Evolutionary conservation across 106 monocot genomes (phyloP).

Genomic region (Chionographis japonica): DNA sequence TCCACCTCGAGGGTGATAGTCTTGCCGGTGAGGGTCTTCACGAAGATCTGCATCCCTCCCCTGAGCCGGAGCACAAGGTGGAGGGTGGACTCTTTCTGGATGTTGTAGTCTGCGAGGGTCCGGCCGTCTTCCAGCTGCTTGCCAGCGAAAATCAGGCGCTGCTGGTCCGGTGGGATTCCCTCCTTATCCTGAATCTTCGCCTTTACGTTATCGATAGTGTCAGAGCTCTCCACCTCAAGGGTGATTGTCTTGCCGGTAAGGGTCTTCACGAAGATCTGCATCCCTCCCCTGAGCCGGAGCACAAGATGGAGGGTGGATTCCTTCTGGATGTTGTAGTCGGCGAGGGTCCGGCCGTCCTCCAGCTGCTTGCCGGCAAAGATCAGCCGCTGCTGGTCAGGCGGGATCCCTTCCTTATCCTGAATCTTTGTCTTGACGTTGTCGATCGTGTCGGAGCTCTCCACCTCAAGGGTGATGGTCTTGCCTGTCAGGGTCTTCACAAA

Average conservation of each 20-base stretch:
- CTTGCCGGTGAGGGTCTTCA: too few relatives aligned
- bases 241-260: slow-evolving; percentile 84
- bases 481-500: slow-evolving; percentile 49
- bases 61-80: slow-evolving; percentile 23
- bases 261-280: slow-evolving; percentile 88
- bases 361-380: slow-evolving; percentile 47
- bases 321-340: slow-evolving; percentile 74
- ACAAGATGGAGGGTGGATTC: slow-evolving; percentile 69
- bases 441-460: slow-evolving; percentile 30
- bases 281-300: slow-evolving; percentile 58
- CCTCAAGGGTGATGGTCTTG: slow-evolving; percentile 43
- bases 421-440: slow-evolving; percentile 48
- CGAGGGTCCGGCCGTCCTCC: slow-evolving; percentile 67
- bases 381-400: slow-evolving; percentile 41
- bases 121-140: slow-evolving; percentile 89
- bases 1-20: too few relatives aligned
- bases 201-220: slow-evolving; percentile 85
- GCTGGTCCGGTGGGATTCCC: slow-evolving; percentile 90
- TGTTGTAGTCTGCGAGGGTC: slow-evolving; percentile 66
- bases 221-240: slow-evolving; percentile 72
- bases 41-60: slow-evolving; percentile 20
- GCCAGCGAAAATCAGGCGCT: slow-evolving; percentile 78
- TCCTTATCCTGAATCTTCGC: slow-evolving; percentile 92
- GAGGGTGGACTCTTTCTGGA: slow-evolving; percentile 44
- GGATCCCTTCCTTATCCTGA: slow-evolving; percentile 47